Percentiles rank a stretch among this genome's conserved stretches.
These are phyloP conservation scores for Artemisia argyi DNA, from an alignment of 129 eudicot genomes.

Conservation along the genomic window DNA sequence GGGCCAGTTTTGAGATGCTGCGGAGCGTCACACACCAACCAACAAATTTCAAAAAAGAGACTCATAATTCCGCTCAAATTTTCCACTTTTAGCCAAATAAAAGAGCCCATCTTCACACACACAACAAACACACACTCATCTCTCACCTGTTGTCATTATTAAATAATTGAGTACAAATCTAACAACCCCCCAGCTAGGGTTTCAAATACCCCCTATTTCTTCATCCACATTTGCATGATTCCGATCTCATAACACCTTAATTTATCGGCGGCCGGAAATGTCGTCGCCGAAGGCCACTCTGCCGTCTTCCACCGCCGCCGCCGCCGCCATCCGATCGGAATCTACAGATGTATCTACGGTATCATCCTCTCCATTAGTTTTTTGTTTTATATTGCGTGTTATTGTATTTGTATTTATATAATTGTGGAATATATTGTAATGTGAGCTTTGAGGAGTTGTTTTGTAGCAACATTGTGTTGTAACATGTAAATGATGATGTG, in stretches of 20 bases:
- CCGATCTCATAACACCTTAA: slow-evolving; percentile 36
- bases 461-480: slow-evolving; percentile 30
- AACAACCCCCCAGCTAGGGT: slow-evolving; percentile 47
- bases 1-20: background rate
- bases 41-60: background rate
- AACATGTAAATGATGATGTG: background rate
- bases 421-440: background rate
- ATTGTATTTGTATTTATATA: background rate
- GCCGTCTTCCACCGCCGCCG: slow-evolving; percentile 41
- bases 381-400: background rate
- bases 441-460: background rate
- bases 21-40: background rate
- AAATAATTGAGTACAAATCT: slow-evolving; percentile 5
- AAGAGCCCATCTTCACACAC: slow-evolving; percentile 3
- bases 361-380: background rate
- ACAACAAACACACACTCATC: background rate
- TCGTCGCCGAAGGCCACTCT: slow-evolving; percentile 46
- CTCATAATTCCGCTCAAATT: slow-evolving; percentile 24
- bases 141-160: slow-evolving; percentile 18
- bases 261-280: slow-evolving; percentile 54
- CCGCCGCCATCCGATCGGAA: slow-evolving; percentile 44
- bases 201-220: slow-evolving; percentile 33
- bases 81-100: background rate
- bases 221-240: slow-evolving; percentile 45
- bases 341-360: slow-evolving; percentile 45